Conservation (phyloP, 2,329 filamentous ascomycete species). For the Colletotrichum sp. region DNA sequence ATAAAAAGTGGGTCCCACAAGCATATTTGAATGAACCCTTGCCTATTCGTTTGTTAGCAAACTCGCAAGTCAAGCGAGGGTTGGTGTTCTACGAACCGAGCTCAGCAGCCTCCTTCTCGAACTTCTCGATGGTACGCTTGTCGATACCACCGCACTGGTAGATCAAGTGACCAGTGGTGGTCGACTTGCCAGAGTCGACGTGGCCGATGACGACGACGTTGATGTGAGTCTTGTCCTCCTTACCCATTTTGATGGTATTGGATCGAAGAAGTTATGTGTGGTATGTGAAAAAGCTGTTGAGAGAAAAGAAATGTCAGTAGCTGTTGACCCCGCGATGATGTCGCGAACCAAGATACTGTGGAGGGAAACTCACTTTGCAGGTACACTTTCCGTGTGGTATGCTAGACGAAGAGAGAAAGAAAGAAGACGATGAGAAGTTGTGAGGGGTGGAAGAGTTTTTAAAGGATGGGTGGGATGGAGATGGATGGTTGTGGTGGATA, state of each 20-base stretch:
- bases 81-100: too few relatives aligned
- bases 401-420: not conserved
- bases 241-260: constrained; percentile 54
- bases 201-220: constrained; percentile 99
- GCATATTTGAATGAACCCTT: constrained; percentile 99
- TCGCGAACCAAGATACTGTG: not conserved
- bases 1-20: too few relatives aligned
- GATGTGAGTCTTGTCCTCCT: constrained; percentile 94
- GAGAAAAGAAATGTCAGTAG: not conserved
- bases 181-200: constrained; percentile 99
- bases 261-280: not conserved
- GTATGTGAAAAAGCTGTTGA: constrained; percentile 3
- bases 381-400: not conserved
- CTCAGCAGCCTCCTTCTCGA: constrained; percentile 99
- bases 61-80: too few relatives aligned
- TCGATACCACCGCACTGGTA: constrained; percentile 99
- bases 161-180: constrained; percentile 92
- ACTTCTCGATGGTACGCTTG: constrained; percentile 99
- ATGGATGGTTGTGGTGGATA: not conserved
- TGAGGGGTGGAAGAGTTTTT: not conserved
- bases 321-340: not conserved
- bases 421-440: not conserved
- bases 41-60: too few relatives aligned
- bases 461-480: not conserved
- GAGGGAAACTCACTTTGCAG: not conserved